Evolutionary conservation across 2,329 filamentous ascomycete genomes (phyloP).

Genomic region (Aspergillus ibericus): DNA sequence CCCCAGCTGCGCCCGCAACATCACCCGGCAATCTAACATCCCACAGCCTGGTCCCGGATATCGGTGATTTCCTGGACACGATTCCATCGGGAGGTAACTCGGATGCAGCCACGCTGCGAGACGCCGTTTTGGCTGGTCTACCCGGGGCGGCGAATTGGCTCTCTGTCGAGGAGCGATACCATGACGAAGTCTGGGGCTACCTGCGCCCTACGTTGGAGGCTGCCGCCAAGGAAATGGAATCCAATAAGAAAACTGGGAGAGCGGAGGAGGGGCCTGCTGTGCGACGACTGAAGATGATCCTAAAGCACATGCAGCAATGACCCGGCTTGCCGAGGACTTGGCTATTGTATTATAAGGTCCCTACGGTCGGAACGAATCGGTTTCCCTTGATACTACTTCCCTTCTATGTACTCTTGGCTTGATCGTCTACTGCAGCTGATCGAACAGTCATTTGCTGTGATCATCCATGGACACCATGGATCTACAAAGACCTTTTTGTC

Average conservation of each 20-base stretch:
- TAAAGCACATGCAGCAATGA: conserved; percentile 37
- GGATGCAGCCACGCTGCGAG: conserved; percentile 25
- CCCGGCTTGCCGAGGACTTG: neutral
- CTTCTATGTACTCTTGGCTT: neutral
- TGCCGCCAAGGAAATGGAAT: conserved; percentile 58
- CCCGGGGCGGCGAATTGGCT: conserved; percentile 37
- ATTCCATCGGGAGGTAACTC: conserved; percentile 13
- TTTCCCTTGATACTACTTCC: neutral
- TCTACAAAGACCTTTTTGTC: neutral
- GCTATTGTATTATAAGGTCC: neutral
- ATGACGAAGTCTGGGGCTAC: conserved; percentile 69
- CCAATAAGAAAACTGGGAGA: conserved; percentile 22
- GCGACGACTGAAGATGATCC: conserved; percentile 40
- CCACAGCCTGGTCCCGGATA: conserved; percentile 35
- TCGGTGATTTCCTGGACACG: conserved; percentile 33
- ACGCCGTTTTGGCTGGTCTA: conserved; percentile 30
- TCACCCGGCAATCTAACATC: conserved; percentile 24
- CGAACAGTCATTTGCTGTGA: neutral
- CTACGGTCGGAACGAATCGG: neutral
- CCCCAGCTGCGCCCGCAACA: conserved; percentile 9
- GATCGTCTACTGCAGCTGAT: neutral
- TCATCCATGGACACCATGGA: neutral
- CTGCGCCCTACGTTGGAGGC: conserved; percentile 57
- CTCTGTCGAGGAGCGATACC: conserved; percentile 37
- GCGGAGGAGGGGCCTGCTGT: conserved; percentile 38